Evolutionary conservation across 768 basidiomycete species (phyloP), one percentile per base, ranked within the genome.

Genomic region (Bullera alba): DNA sequence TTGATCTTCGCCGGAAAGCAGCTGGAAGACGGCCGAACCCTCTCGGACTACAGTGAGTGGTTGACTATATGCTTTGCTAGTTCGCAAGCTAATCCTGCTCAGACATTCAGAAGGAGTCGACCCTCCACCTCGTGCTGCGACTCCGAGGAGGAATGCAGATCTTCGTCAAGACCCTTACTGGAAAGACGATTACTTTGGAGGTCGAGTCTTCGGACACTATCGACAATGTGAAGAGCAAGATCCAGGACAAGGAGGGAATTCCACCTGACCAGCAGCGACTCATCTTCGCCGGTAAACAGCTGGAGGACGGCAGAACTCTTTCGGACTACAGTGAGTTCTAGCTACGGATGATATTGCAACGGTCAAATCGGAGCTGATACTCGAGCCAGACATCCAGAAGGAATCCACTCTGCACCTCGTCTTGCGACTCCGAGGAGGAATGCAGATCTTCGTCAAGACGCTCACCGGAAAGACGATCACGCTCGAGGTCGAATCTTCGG

Each of bases 401-500:
- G 92, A 96, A 75, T 92, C 89, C 19, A 97, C 92, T 23, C 87
- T 97, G 61, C 92, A 97, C 77, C 79, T 96, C 65, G 91, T 96
- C 61, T 87, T 93, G 74, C 88, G 89, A 79, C 87, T 93, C 64
- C 86, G 90, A 75, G 92, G 95, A 57, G 95, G 95, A 45, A 93
- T 95, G 91, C 91, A 95, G 78, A 96, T 95, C 74, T 96, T 97
- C 77, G 92, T 97, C 51, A 96, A 90, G 78, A 90, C 89, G 87
- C 74, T 85, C 4, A 84, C 83, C 4, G 83, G 83, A 41, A 84
- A 84, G 79, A 86, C 85, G 38, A 83, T 85, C 65, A 85, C 83
- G 50, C 69, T 76, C 56, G 75, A 75, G 67, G 75, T 76, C 53
- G 75, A 76, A 67, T 75, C 75, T 23, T 74, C 74, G 25, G 75